A percentile compares a stretch with the other conserved stretches of the same genome.
Conservation (phyloP, 2,329 filamentous ascomycete genomes). For the Salinomyces thailandicus region DNA sequence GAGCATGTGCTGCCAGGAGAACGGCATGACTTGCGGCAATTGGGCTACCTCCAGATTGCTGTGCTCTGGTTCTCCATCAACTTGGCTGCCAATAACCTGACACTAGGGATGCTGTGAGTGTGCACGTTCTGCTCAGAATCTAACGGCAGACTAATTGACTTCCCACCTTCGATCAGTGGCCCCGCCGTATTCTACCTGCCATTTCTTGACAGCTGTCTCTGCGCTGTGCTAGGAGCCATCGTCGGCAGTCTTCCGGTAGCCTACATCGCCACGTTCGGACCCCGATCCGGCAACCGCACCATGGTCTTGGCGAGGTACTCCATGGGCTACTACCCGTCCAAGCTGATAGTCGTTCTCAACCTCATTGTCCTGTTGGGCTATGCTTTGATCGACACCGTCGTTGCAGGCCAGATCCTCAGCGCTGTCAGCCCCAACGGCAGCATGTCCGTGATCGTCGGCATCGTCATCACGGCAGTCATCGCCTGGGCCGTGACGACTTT, state of each 20-base stretch:
- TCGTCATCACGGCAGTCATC: slow-evolving; percentile 53
- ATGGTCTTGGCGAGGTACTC: slow-evolving; percentile 51
- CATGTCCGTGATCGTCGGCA: slow-evolving; percentile 55
- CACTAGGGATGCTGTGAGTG: slow-evolving; percentile 46
- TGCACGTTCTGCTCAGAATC: background rate
- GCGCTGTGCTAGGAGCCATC: slow-evolving; percentile 47
- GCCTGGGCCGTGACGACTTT: slow-evolving; percentile 56
- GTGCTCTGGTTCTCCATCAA: slow-evolving; percentile 55
- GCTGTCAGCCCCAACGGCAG: slow-evolving; percentile 50
- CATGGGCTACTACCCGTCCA: slow-evolving; percentile 57
- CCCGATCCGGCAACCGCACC: slow-evolving; percentile 50
- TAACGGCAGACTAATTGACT: background rate
- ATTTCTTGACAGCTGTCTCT: slow-evolving; percentile 47
- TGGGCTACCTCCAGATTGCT: slow-evolving; percentile 47
- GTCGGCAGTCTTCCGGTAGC: slow-evolving; percentile 46
- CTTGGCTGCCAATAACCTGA: slow-evolving; percentile 53
- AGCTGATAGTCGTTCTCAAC: slow-evolving; percentile 53
- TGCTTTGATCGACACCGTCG: slow-evolving; percentile 31
- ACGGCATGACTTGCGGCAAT: slow-evolving; percentile 40
- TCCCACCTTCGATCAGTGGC: slow-evolving; percentile 32
- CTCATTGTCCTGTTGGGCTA: slow-evolving; percentile 46
- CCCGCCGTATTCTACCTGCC: slow-evolving; percentile 48
- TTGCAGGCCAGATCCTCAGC: slow-evolving; percentile 58
- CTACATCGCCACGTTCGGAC: slow-evolving; percentile 53
- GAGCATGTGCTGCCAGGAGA: slow-evolving; percentile 47